A percentile compares a stretch with the other conserved stretches of the same genome.
Conservation (phyloP, 2,329 filamentous ascomycete genomes). For the Verticillium albo-atrum region DNA sequence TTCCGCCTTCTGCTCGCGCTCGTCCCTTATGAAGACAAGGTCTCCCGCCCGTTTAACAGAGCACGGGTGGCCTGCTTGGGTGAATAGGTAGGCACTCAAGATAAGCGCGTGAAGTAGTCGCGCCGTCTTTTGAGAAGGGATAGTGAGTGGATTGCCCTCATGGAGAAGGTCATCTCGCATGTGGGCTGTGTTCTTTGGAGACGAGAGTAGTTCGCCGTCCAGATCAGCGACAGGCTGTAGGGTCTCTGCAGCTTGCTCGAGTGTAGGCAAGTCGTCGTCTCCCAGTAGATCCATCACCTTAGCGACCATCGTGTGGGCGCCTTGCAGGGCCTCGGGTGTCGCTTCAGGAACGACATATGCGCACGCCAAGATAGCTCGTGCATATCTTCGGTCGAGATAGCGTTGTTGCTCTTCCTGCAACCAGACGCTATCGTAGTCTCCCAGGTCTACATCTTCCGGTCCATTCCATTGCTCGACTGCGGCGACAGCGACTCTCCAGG, state of each 20-base stretch:
- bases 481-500: conserved; percentile 58
- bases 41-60: conserved; percentile 54
- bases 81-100: conserved; percentile 54
- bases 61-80: conserved; percentile 43
- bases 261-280: conserved; percentile 49
- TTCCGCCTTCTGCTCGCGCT: conserved; percentile 59
- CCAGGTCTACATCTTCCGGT: conserved; percentile 65
- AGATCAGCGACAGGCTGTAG: conserved; percentile 30
- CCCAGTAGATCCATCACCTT: conserved; percentile 58
- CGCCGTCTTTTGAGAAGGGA: conserved; percentile 50
- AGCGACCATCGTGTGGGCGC: conserved; percentile 55
- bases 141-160: conserved; percentile 60
- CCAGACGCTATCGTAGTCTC: conserved; percentile 51
- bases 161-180: conserved; percentile 52
- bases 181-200: conserved; percentile 34
- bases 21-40: conserved; percentile 58
- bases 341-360: conserved; percentile 63
- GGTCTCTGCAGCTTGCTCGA: conserved; percentile 42
- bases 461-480: conserved; percentile 71
- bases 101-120: conserved; percentile 60
- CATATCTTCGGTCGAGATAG: conserved; percentile 60
- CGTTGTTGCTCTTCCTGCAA: conserved; percentile 56
- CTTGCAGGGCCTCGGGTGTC: conserved; percentile 52
- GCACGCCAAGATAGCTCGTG: conserved; percentile 61
- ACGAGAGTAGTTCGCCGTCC: conserved; percentile 27